Percentiles rank a stretch among this genome's conserved stretches.
phyloP scores from a whole-genome alignment of 257 asterid species.

The Solanum pinnatisectum region DNA sequence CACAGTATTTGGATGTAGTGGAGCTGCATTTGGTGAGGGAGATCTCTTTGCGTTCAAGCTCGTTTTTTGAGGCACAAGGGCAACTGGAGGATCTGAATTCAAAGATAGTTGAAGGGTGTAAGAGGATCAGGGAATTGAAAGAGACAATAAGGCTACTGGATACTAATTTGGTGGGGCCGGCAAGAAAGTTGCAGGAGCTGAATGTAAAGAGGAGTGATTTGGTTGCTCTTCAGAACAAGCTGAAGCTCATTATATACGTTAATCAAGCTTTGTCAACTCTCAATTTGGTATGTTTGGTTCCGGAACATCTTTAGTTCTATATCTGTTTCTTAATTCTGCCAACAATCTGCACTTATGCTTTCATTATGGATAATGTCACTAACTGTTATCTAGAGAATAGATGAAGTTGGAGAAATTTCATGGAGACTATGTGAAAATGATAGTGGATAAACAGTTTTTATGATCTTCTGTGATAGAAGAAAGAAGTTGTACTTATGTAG shows the following conservation, averaged over 20 bases:
- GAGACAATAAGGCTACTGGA: conserved; percentile 82
- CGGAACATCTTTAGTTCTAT: background rate
- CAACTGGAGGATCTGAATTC: conserved; percentile 76
- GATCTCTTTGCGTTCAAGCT: conserved; percentile 82
- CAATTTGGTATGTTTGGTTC: conserved; percentile 46
- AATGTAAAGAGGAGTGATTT: conserved; percentile 58
- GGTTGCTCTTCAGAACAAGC: conserved; percentile 68
- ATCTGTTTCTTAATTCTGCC: background rate
- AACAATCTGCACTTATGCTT: background rate
- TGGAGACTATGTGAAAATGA: background rate
- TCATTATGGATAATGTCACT: background rate
- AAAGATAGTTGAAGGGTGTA: conserved; percentile 76
- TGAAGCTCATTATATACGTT: conserved; percentile 84
- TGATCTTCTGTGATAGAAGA: background rate
- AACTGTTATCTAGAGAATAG: background rate
- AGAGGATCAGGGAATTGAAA: conserved; percentile 79
- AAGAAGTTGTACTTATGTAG: background rate
- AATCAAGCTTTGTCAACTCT: conserved; percentile 94
- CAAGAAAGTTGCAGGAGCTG: conserved; percentile 74
- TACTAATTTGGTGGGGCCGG: conserved; percentile 74
- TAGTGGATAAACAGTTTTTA: background rate
- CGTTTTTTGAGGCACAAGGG: conserved; percentile 94
- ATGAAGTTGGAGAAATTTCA: background rate
- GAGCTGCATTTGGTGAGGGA: conserved; percentile 94
- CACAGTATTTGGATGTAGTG: conserved; percentile 97